Base-by-base conservation (phyloP, 106 monocot species). In the Posidonia australis region DNA sequence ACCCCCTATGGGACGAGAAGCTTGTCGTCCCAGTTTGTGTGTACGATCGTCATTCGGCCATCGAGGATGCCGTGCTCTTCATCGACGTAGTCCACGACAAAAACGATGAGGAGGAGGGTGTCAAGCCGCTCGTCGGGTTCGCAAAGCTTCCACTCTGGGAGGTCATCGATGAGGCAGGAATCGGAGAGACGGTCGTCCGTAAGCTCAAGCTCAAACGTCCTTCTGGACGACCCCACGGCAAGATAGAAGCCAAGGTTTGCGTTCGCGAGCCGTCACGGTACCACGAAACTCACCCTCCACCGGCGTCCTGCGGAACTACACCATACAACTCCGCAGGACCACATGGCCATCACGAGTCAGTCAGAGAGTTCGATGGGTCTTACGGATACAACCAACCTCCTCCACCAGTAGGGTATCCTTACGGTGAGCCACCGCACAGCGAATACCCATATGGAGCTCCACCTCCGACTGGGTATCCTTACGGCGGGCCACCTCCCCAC, bases 81-180 rank as follows among this genome's bases (percentile, higher is more conserved):
- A 16, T 92, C 66, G 92, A 92, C 75, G 53, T 92, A 70, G 92
- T 92, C 75, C 92, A 92, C 72, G 84, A 79, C 74, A 62, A 49
- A 36, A 77, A 79, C 44, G 60, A 26, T 45, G 77, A 74, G 3
- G 58, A 28, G 60, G 75, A 73, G 7, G 64, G 62, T 59, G 61
- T 72, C 59, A 92, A 92, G 79, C 92, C 92, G n/a, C 80, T 92
- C 56, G 57, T 92, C 70, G 92, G 92, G 32, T 87, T 87, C 47
- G 92, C 84, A 1, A 67, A 73, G 6, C 68, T 92, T 64, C 76
- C 79, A 51, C 82, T 92, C 57, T 17, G 41, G 46, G 84, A 92
- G 24, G 82, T 84, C 65, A n/a, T 87, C 63, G 80, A 78, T 29
- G 87, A 84, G 46, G 84, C 29, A 60, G 77, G 79, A 6, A 14